Percentiles rank a stretch among this genome's conserved stretches.
These are phyloP conservation scores for Lactarius deliciosus DNA, from an alignment of 768 basidiomycete genomes.

Conservation along the genomic window DNA sequence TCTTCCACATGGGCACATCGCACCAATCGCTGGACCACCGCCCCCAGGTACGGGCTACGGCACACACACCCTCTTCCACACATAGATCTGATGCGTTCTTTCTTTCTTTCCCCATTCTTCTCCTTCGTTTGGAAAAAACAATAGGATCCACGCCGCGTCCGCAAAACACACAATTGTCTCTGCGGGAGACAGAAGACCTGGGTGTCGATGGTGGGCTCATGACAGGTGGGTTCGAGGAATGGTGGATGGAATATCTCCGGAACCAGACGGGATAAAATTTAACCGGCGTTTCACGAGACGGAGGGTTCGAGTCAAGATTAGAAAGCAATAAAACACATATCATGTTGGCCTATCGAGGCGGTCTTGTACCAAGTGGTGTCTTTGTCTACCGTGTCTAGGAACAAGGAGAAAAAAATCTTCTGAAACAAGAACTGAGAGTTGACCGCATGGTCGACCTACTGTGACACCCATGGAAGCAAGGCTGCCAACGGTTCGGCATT, in stretches of 20 bases:
- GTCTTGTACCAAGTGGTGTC: not conserved
- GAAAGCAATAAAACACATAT: not conserved
- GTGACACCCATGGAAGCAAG: not conserved
- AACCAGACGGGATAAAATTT: constrained; percentile 6
- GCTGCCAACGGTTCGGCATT: not conserved
- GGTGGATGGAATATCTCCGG: constrained; percentile 62
- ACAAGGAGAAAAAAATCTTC: not conserved
- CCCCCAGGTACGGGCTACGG: constrained; percentile 20
- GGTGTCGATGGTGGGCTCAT: constrained; percentile 51
- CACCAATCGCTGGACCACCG: constrained; percentile 68
- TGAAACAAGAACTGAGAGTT: not conserved
- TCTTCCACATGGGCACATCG: constrained; percentile 71
- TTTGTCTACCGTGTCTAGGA: not conserved
- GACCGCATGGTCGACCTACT: constrained; percentile 8
- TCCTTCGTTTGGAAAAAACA: constrained; percentile 13
- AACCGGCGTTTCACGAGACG: not conserved
- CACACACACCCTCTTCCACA: not conserved
- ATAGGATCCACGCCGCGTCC: constrained; percentile 72
- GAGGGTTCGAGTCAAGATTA: not conserved
- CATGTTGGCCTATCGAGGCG: not conserved
- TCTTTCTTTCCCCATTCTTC: not conserved
- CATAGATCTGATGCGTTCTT: not conserved
- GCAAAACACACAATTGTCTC: constrained; percentile 75
- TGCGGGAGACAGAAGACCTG: constrained; percentile 69
- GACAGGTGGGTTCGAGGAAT: constrained; percentile 72